Percentiles rank a stretch among this genome's conserved stretches.
These are phyloP conservation scores for Bruguiera parviflora DNA, from an alignment of 345 rosid genomes.

Conservation along the genomic window DNA sequence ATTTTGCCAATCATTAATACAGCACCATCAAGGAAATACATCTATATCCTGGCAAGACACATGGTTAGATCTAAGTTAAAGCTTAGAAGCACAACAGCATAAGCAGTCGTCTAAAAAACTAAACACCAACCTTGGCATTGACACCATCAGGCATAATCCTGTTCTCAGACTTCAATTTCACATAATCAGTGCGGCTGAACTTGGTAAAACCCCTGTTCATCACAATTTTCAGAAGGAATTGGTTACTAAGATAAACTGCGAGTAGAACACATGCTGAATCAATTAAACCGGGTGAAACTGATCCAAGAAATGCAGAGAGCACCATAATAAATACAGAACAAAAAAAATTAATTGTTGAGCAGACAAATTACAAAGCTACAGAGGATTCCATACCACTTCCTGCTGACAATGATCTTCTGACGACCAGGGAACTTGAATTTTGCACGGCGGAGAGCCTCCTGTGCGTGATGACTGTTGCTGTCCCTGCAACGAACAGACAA, in stretches of 20 bases:
- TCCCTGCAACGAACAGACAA: constrained; percentile 77
- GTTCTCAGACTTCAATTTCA: constrained; percentile 51
- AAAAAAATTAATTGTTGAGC: background rate
- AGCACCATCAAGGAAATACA: background rate
- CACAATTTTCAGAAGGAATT: background rate
- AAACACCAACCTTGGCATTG: constrained; percentile 56
- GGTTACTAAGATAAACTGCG: too few species aligned
- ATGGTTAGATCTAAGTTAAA: background rate
- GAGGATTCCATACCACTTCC: constrained; percentile 48
- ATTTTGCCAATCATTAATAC: background rate
- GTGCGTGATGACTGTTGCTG: constrained; percentile 59
- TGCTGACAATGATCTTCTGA: constrained; percentile 76
- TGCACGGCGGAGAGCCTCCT: constrained; percentile 79
- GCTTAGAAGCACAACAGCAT: background rate
- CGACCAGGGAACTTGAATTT: constrained; percentile 81
- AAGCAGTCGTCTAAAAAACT: background rate
- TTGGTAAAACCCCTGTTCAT: constrained; percentile 67
- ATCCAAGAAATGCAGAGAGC: too few species aligned
- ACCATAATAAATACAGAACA: background rate
- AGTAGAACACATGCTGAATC: too few species aligned
- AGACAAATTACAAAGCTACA: background rate
- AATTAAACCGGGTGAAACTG: too few species aligned
- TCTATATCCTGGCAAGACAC: background rate
- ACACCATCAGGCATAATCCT: constrained; percentile 64
- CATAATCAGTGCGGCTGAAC: constrained; percentile 54